Percentiles rank a stretch among this genome's conserved stretches.
Conservation (phyloP, 179 eudicot species). For the Patellifolia procumbens region DNA sequence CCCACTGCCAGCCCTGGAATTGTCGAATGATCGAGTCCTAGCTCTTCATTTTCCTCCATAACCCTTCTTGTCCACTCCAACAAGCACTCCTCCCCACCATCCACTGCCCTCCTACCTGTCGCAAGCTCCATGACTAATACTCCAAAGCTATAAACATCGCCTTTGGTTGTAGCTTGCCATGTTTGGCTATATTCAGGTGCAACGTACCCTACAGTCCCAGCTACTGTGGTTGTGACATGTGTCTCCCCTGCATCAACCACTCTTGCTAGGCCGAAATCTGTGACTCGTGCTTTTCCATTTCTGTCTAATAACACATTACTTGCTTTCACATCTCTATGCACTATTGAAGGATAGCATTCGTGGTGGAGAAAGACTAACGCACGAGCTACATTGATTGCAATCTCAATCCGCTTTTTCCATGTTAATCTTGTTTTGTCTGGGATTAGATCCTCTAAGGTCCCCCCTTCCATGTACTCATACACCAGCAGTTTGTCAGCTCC, state of each 20-base stretch:
- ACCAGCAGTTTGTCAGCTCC: constrained; percentile 73
- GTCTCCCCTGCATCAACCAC: constrained; percentile 70
- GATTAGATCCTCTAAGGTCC: constrained; percentile 73
- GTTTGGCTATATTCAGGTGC: constrained; percentile 97
- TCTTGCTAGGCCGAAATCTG: constrained; percentile 90
- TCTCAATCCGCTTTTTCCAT: constrained; percentile 61
- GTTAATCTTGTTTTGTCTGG: constrained; percentile 46
- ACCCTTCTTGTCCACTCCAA: constrained; percentile 85
- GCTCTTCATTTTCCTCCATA: constrained; percentile 38
- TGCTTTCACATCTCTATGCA: constrained; percentile 93
- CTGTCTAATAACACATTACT: constrained; percentile 83
- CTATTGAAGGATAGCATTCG: constrained; percentile 78
- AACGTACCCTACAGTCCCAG: constrained; percentile 93
- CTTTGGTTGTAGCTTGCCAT: constrained; percentile 96
- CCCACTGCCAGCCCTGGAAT: constrained; percentile 44
- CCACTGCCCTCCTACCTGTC: constrained; percentile 84
- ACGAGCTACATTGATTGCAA: constrained; percentile 71
- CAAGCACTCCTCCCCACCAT: constrained; percentile 80
- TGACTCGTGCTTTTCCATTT: constrained; percentile 70
- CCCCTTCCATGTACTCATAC: constrained; percentile 95
- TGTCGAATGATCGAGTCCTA: constrained; percentile 29
- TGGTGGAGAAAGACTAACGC: constrained; percentile 86
- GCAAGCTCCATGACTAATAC: constrained; percentile 90
- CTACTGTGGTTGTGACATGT: constrained; percentile 93
- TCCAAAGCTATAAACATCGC: constrained; percentile 96